Percentiles rank a stretch among this genome's conserved stretches.
Conservation (phyloP, 805 yeast species). For the Saccharomycopsis sp. region DNA sequence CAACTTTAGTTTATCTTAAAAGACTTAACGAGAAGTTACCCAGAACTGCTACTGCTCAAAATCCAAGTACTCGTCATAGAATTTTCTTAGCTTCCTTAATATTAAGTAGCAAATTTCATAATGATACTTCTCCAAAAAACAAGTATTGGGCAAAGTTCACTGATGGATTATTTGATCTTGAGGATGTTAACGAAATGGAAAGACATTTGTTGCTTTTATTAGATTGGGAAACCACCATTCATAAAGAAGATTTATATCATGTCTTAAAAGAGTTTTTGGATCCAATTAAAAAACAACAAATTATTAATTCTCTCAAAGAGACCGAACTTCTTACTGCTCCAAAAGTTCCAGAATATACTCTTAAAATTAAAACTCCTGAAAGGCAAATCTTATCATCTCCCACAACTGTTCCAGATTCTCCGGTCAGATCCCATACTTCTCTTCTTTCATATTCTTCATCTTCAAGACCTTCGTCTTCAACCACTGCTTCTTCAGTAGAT, state of each 20-base stretch:
- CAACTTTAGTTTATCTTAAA: conserved; percentile 73
- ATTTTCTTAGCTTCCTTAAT: conserved; percentile 83
- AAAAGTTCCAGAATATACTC: neutral
- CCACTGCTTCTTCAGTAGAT: no score
- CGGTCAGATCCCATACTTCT: neutral
- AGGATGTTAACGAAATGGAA: conserved; percentile 86
- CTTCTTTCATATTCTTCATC: neutral
- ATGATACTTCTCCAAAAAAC: conserved; percentile 90
- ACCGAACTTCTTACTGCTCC: conserved; percentile 1
- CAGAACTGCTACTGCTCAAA: conserved; percentile 82
- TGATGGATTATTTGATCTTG: conserved; percentile 63
- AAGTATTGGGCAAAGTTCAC: conserved; percentile 95
- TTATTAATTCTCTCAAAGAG: conserved; percentile 5
- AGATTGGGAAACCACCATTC: conserved; percentile 74
- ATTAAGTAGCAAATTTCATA: conserved; percentile 82
- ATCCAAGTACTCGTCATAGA: conserved; percentile 79
- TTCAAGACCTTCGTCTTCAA: neutral
- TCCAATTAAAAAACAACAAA: conserved; percentile 52
- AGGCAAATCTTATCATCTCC: neutral
- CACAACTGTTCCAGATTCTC: neutral
- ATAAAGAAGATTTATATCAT: conserved; percentile 55
- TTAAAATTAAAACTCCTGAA: neutral
- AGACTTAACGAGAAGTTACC: conserved; percentile 73
- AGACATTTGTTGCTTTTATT: conserved; percentile 72
- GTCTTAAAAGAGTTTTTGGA: conserved; percentile 66